phyloP scores from a whole-genome alignment of 2,329 filamentous ascomycete species.

The Gliomastix tumulicola region DNA sequence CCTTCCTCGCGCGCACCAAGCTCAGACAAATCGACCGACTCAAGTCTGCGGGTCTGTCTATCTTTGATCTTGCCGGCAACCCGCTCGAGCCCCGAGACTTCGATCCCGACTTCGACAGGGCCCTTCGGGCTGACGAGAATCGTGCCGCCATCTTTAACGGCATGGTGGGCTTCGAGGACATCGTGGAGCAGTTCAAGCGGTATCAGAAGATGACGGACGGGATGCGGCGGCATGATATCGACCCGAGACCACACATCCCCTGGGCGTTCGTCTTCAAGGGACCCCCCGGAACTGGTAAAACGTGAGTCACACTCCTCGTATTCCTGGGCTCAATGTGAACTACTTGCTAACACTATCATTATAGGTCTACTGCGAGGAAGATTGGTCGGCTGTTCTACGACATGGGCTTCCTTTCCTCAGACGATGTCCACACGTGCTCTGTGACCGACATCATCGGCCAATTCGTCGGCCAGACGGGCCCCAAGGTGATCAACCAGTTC shows the following conservation, averaged over 20 bases:
- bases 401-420: constrained; percentile 57
- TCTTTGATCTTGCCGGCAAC: background rate
- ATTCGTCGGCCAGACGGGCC: constrained; percentile 62
- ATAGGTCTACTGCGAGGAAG: constrained; percentile 48
- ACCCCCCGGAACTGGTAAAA: background rate
- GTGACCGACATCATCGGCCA: constrained; percentile 61
- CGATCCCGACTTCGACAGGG: background rate
- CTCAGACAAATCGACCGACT: background rate
- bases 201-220: background rate
- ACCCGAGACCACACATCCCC: background rate
- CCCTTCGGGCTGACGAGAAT: background rate
- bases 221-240: background rate
- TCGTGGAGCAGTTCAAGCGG: background rate
- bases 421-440: constrained; percentile 58
- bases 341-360: background rate
- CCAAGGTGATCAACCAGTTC: constrained; percentile 52
- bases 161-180: background rate
- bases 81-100: background rate
- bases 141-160: background rate
- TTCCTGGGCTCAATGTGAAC: no score
- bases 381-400: constrained; percentile 70
- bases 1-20: background rate
- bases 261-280: background rate
- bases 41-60: constrained; percentile 20
- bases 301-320: background rate